These are phyloP conservation scores for Pythium diclinum DNA, from an alignment of 352 stramenopile species.

Conservation along the genomic window DNA sequence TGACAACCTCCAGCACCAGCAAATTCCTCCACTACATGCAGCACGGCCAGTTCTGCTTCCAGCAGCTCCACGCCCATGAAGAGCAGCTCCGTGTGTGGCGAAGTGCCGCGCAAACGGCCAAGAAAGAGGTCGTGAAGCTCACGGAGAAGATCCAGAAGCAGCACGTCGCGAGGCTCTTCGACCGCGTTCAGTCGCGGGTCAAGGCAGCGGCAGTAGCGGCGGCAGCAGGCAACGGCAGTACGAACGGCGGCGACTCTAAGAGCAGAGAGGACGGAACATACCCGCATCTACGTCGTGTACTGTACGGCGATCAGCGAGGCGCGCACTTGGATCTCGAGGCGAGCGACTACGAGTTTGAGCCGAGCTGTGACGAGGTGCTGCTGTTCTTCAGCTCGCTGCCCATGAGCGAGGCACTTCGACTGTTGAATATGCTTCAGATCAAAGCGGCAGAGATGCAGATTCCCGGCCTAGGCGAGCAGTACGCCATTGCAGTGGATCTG, in stretches of 20 bases:
- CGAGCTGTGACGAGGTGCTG: constrained; percentile 40
- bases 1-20: constrained; percentile 10
- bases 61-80: constrained; percentile 18
- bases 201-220: constrained; percentile 1
- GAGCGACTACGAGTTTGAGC: constrained; percentile 45
- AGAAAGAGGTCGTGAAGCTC: constrained; percentile 39
- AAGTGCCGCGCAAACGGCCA: constrained; percentile 16
- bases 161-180: constrained; percentile 24
- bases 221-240: not conserved
- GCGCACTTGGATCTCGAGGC: constrained; percentile 29
- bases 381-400: constrained; percentile 44
- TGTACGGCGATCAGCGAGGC: constrained; percentile 22
- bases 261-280: constrained; percentile 1
- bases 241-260: not conserved
- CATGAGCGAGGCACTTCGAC: constrained; percentile 32
- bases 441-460: constrained; percentile 38
- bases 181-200: constrained; percentile 24
- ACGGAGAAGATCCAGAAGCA: constrained; percentile 44
- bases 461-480: constrained; percentile 35
- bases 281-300: constrained; percentile 29
- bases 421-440: constrained; percentile 40
- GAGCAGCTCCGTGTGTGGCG: constrained; percentile 20
- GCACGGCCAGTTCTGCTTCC: constrained; percentile 29
- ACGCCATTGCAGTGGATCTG: constrained; percentile 43
- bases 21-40: constrained; percentile 48